A percentile compares a stretch with the other conserved stretches of the same genome.
These are phyloP conservation scores for Geranium rotundifolium DNA, from an alignment of 345 rosid genomes.

Conservation along the genomic window DNA sequence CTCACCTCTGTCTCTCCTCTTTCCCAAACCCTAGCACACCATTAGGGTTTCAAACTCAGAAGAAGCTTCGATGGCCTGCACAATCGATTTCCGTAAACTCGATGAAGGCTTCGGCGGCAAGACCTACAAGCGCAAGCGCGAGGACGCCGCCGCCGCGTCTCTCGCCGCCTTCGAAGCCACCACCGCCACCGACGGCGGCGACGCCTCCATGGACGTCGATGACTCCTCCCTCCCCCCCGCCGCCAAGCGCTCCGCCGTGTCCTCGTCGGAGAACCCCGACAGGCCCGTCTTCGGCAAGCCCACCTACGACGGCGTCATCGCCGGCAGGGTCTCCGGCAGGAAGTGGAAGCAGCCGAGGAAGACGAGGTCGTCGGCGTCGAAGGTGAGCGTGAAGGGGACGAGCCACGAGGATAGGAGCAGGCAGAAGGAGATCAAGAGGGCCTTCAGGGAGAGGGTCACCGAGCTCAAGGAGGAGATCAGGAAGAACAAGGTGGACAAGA, in stretches of 20 bases:
- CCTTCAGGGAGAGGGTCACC: constrained; percentile 57
- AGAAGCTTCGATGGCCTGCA: constrained; percentile 72
- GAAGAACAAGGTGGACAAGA: constrained; percentile 68
- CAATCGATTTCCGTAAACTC: constrained; percentile 66
- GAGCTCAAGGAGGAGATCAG: constrained; percentile 84
- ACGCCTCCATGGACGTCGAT: constrained; percentile 52
- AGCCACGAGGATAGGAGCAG: constrained; percentile 49
- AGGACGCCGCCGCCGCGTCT: constrained; percentile 11
- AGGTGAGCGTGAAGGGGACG: constrained; percentile 44
- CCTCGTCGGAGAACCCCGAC: constrained; percentile 57
- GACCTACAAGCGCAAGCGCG: constrained; percentile 77
- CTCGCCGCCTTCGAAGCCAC: no score
- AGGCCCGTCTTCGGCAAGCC: constrained; percentile 53
- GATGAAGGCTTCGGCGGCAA: constrained; percentile 98
- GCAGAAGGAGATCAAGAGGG: constrained; percentile 67
- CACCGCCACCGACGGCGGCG: constrained; percentile 17
- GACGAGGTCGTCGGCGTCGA: constrained; percentile 62
- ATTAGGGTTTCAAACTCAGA: not conserved
- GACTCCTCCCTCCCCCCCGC: constrained; percentile 26
- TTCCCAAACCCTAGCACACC: constrained; percentile 4
- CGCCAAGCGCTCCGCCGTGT: constrained; percentile 63
- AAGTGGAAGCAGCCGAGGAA: constrained; percentile 65
- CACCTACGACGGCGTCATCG: constrained; percentile 87
- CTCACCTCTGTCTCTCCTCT: not conserved
- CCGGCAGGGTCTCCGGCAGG: constrained; percentile 80